These are phyloP conservation scores for Aspergillus heteromorphus DNA, from an alignment of 495 filamentous ascomycete genomes.

Conservation along the genomic window DNA sequence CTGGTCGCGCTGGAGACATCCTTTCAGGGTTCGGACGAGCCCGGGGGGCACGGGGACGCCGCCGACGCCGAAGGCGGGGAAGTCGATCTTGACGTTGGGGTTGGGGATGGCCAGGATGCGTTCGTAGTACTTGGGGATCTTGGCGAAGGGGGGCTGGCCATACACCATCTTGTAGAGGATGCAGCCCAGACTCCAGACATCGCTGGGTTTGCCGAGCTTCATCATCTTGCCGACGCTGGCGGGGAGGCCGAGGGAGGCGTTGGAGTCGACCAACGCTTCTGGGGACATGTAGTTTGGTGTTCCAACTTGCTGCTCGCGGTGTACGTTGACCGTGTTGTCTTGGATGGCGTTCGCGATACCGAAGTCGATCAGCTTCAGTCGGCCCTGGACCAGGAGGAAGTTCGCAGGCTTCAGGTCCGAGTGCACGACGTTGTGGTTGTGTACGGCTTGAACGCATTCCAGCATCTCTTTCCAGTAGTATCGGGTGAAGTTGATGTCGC, in stretches of 20 bases:
- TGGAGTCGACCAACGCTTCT: slow-evolving; percentile 85
- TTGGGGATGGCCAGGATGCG: slow-evolving; percentile 81
- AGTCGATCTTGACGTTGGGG: slow-evolving; percentile 76
- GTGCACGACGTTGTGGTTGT: slow-evolving; percentile 86
- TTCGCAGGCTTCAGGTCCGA: slow-evolving; percentile 96
- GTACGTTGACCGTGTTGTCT: slow-evolving; percentile 94
- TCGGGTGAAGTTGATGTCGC: slow-evolving; percentile 87
- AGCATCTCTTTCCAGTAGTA: slow-evolving; percentile 99
- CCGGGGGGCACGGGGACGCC: slow-evolving; percentile 63
- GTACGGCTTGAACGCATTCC: slow-evolving; percentile 85
- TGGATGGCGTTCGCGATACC: slow-evolving; percentile 97
- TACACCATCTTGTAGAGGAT: slow-evolving; percentile 98
- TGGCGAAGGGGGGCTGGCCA: slow-evolving; percentile 84
- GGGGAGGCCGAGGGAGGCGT: slow-evolving; percentile 54
- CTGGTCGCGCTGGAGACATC: slow-evolving; percentile 77
- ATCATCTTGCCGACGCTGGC: slow-evolving; percentile 67
- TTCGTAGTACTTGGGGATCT: slow-evolving; percentile 78
- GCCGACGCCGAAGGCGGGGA: slow-evolving; percentile 69
- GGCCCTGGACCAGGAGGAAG: slow-evolving; percentile 80
- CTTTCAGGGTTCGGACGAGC: slow-evolving; percentile 66
- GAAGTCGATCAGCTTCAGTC: slow-evolving; percentile 87
- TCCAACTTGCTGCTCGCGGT: slow-evolving; percentile 89
- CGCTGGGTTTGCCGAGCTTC: slow-evolving; percentile 92
- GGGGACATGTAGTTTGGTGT: slow-evolving; percentile 99
- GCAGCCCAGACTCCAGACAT: slow-evolving; percentile 94